phyloP scores from a whole-genome alignment of 1,284 basidiomycete species.

The Marasmius sp. region DNA sequence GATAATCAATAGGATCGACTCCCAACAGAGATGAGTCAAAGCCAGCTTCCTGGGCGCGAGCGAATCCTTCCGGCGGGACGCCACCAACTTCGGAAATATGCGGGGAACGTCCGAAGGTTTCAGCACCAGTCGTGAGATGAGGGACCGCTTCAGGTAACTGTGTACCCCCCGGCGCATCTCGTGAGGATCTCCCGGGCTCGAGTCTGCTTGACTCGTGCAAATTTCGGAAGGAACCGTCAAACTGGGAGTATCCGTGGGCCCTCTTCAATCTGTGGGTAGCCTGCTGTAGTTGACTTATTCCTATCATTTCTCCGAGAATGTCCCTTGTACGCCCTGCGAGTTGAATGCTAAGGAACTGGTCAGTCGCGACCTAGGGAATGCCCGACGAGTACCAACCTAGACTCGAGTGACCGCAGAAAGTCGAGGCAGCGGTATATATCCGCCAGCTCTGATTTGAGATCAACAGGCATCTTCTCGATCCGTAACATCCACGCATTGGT shows the following conservation, averaged over 20 bases:
- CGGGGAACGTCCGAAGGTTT: no score
- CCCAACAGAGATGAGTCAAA: no score
- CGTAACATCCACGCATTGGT: slow-evolving; percentile 56
- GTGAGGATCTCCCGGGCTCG: neutral
- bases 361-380: no score
- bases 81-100: no score
- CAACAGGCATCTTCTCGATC: neutral
- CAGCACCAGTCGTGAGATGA: no score
- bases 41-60: no score
- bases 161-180: no score
- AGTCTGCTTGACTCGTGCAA: neutral
- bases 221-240: neutral
- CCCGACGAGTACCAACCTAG: slow-evolving; percentile 14
- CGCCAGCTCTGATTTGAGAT: neutral
- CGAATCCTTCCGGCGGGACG: no score
- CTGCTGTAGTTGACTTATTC: neutral
- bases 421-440: neutral
- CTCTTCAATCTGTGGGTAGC: neutral
- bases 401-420: neutral
- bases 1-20: no score
- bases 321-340: neutral
- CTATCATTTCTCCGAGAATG: neutral
- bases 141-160: no score
- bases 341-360: neutral
- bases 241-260: no score